A percentile compares a stretch with the other conserved stretches of the same genome.
These are phyloP conservation scores for Dipteronia dyeriana DNA, from an alignment of 345 rosid genomes.

Conservation along the genomic window DNA sequence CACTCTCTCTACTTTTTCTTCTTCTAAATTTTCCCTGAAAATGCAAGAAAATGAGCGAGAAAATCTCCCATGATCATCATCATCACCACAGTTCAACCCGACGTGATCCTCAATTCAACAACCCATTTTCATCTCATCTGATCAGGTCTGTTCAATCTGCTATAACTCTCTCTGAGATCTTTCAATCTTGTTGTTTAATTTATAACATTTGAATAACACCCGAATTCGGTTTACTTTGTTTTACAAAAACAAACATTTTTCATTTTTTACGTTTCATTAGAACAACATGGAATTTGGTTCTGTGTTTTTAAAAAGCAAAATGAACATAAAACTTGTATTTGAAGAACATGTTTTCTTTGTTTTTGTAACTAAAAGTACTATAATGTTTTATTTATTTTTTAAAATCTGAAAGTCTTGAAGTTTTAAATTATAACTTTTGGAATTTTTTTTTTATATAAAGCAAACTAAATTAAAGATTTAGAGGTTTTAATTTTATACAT, in stretches of 20 bases:
- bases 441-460: too few species aligned
- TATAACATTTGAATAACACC: neutral
- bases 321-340: neutral
- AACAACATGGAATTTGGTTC: too few species aligned
- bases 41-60: too few species aligned
- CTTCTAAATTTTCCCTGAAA: neutral
- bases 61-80: neutral
- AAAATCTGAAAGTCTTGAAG: too few species aligned
- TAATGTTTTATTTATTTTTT: too few species aligned
- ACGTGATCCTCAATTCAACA: neutral
- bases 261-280: too few species aligned
- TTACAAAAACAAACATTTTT: too few species aligned
- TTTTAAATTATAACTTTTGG: too few species aligned
- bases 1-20: constrained; percentile 23
- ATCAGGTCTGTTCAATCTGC: neutral
- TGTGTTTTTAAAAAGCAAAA: neutral
- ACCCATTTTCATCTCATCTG: neutral
- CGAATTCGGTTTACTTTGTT: neutral
- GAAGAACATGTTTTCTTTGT: neutral
- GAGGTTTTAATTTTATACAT: too few species aligned
- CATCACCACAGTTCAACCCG: neutral
- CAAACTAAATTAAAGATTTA: too few species aligned
- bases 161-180: neutral
- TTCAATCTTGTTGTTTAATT: neutral
- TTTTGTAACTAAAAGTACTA: too few species aligned